Evolutionary conservation across 2,329 filamentous ascomycete genomes (phyloP).

Genomic region (Huntiella bhutanensis): DNA sequence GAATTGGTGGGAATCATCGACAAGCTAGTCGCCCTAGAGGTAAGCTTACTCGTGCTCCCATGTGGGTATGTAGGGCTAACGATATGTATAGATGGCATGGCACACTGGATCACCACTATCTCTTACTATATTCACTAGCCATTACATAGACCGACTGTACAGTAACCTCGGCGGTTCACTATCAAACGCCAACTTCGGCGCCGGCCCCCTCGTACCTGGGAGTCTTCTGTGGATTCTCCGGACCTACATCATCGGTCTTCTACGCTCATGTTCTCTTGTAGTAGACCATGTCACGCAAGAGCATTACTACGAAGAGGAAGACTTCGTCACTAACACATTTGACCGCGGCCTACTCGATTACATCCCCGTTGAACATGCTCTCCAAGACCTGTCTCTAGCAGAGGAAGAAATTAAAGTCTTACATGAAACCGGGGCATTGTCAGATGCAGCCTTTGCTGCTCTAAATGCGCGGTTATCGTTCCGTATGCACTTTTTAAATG

Average conservation of each 20-base stretch:
- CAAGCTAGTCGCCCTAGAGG: conserved; percentile 75
- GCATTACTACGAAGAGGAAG: conserved; percentile 92
- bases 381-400: too few species aligned
- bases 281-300: conserved; percentile 62
- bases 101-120: conserved; percentile 89
- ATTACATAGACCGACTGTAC: conserved; percentile 72
- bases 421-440: background rate
- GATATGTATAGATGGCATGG: conserved; percentile 60
- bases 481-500: conserved; percentile 41
- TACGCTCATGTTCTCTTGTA: conserved; percentile 68
- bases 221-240: conserved; percentile 48
- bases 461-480: conserved; percentile 47
- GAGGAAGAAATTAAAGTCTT: too few species aligned
- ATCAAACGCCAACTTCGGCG: conserved; percentile 44
- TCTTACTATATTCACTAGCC: conserved; percentile 81
- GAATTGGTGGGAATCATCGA: conserved; percentile 90
- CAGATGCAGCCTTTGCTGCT: conserved; percentile 23
- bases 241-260: conserved; percentile 67
- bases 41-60: conserved; percentile 19
- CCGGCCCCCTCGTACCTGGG: conserved; percentile 18
- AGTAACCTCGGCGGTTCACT: conserved; percentile 47
- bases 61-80: background rate
- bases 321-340: conserved; percentile 87
- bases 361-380: conserved; percentile 25
- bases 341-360: conserved; percentile 55